Evolutionary conservation across 2,329 filamentous ascomycete species (phyloP).

Genomic region (Aspergillus luchuensis): DNA sequence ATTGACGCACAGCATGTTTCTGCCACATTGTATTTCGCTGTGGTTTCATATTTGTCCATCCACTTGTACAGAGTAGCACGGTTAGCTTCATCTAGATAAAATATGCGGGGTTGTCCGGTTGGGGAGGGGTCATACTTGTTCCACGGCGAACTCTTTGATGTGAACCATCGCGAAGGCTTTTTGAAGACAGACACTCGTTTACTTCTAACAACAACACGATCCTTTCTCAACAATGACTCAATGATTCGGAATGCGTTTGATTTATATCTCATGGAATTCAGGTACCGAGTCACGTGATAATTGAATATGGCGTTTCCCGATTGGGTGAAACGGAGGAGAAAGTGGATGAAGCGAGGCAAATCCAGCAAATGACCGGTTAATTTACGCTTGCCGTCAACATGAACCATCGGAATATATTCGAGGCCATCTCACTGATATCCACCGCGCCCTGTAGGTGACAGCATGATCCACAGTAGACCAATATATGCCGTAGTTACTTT

Average conservation of each 20-base stretch:
- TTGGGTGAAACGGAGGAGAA: neutral
- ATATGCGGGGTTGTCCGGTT: slow-evolving; percentile 7
- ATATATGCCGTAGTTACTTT: neutral
- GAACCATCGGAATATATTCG: neutral
- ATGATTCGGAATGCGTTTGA: neutral
- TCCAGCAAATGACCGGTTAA: neutral
- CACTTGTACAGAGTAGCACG: slow-evolving; percentile 43
- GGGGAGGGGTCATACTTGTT: slow-evolving; percentile 56
- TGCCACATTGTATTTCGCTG: slow-evolving; percentile 67
- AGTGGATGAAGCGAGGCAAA: neutral
- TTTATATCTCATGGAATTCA: neutral
- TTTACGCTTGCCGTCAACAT: neutral
- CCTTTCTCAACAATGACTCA: neutral
- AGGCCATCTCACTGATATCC: neutral
- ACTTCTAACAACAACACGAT: neutral
- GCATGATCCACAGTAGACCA: neutral
- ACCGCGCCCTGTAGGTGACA: neutral
- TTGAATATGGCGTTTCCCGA: slow-evolving; percentile 3
- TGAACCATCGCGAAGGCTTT: slow-evolving; percentile 40
- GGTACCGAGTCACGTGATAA: neutral
- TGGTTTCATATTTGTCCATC: slow-evolving; percentile 58
- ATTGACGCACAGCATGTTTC: slow-evolving; percentile 78
- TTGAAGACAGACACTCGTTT: neutral
- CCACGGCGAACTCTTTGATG: slow-evolving; percentile 57
- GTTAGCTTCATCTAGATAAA: neutral